Evolutionary conservation across 2,329 filamentous ascomycete genomes (phyloP).

Genomic region (Monilinia aucupariae): DNA sequence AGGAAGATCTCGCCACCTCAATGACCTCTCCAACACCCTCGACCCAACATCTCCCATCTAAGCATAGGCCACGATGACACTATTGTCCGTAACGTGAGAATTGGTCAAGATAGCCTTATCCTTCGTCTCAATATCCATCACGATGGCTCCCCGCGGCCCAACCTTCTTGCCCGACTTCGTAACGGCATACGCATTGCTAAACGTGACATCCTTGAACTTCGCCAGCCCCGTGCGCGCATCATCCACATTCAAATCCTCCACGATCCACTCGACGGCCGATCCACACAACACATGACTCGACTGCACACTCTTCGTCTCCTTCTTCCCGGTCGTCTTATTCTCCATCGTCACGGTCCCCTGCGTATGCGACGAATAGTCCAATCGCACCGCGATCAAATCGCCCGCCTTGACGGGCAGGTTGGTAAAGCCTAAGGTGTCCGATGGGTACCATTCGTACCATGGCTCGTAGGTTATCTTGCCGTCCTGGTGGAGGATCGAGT

Average conservation of each 20-base stretch:
- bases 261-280: conserved; percentile 47
- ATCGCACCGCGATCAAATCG: conserved; percentile 32
- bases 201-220: conserved; percentile 43
- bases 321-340: conserved; percentile 42
- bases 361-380: conserved; percentile 37
- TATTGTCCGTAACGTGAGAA: neutral
- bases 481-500: neutral
- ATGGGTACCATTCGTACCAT: conserved; percentile 58
- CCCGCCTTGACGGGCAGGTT: conserved; percentile 41
- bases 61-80: neutral
- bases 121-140: conserved; percentile 8
- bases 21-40: neutral
- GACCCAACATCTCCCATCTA: neutral
- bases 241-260: conserved; percentile 42
- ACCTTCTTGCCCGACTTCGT: neutral
- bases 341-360: conserved; percentile 41
- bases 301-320: conserved; percentile 39
- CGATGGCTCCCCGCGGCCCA: neutral
- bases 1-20: neutral
- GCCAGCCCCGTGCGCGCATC: conserved; percentile 40
- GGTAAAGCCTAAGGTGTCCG: conserved; percentile 47
- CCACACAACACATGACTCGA: conserved; percentile 36
- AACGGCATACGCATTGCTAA: conserved; percentile 32
- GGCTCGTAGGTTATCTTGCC: conserved; percentile 40
- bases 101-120: neutral